Conservation (phyloP, 1,139 yeast species). For the Kurtzmaniella natalensis region DNA sequence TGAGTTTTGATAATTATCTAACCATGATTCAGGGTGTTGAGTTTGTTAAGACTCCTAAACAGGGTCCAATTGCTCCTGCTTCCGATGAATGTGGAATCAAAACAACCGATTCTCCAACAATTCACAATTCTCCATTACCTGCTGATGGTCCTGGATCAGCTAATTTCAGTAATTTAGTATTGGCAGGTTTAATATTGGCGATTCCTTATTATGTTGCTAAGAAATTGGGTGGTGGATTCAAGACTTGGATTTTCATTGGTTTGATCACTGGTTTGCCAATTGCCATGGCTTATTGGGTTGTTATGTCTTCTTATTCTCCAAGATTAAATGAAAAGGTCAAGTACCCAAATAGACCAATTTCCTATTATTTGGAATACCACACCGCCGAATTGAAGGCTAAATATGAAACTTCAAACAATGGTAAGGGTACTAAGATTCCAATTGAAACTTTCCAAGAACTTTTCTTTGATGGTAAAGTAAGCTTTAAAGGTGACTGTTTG, state of each 20-base stretch:
- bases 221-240: conserved; percentile 71
- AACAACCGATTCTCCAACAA: conserved; percentile 67
- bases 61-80: conserved; percentile 44
- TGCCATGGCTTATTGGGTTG: conserved; percentile 77
- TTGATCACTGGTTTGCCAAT: conserved; percentile 61
- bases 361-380: conserved; percentile 78
- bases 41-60: conserved; percentile 59
- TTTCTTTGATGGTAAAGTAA: conserved; percentile 78
- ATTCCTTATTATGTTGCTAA: conserved; percentile 63
- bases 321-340: conserved; percentile 74
- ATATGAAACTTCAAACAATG: conserved; percentile 53
- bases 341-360: conserved; percentile 75
- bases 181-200: conserved; percentile 48
- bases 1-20: too few relatives aligned
- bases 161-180: conserved; percentile 63
- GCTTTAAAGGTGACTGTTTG: conserved; percentile 83
- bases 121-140: conserved; percentile 81
- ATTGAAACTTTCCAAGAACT: conserved; percentile 91
- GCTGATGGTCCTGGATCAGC: conserved; percentile 91
- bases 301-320: conserved; percentile 74
- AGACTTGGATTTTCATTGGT: conserved; percentile 56
- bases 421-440: conserved; percentile 72
- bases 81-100: conserved; percentile 51
- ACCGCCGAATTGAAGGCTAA: conserved; percentile 66
- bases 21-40: conserved; percentile 39